Conservation (phyloP, 2,329 filamentous ascomycete species). For the Aspergillus persii region DNA sequence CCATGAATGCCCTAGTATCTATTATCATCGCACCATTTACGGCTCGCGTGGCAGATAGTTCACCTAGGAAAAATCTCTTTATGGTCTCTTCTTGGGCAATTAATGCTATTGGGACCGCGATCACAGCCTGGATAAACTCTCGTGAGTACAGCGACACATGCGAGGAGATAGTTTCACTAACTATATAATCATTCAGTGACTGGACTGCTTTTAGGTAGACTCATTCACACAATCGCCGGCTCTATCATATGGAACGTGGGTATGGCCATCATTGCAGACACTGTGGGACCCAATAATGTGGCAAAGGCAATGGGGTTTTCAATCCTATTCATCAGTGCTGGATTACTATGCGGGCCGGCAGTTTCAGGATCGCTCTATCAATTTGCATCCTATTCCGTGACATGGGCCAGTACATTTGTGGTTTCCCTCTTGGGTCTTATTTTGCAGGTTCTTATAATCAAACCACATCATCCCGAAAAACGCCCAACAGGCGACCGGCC, state of each 20-base stretch:
- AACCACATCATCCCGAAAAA: neutral
- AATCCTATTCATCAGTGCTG: constrained; percentile 7
- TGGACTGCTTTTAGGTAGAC: neutral
- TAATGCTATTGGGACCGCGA: neutral
- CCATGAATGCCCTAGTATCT: neutral
- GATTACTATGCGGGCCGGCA: constrained; percentile 24
- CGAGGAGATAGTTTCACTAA: neutral
- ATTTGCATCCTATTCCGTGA: constrained; percentile 25
- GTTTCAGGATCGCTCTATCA: constrained; percentile 24
- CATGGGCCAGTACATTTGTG: constrained; percentile 23
- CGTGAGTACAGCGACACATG: neutral
- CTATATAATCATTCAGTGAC: neutral
- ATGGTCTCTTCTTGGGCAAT: neutral
- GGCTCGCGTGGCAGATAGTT: neutral
- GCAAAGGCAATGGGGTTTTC: neutral
- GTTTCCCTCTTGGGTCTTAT: constrained; percentile 28
- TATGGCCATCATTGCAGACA: constrained; percentile 2
- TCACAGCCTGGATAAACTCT: neutral
- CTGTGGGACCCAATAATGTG: neutral
- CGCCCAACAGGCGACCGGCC: too few relatives aligned
- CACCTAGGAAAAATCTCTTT: neutral
- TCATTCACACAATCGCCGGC: constrained; percentile 6
- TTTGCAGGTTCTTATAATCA: constrained; percentile 22
- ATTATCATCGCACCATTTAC: neutral
- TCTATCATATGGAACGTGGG: constrained; percentile 7